Evolutionary conservation across 495 filamentous ascomycete species (phyloP).

Genomic region (Aspergillus egyptiacus): DNA sequence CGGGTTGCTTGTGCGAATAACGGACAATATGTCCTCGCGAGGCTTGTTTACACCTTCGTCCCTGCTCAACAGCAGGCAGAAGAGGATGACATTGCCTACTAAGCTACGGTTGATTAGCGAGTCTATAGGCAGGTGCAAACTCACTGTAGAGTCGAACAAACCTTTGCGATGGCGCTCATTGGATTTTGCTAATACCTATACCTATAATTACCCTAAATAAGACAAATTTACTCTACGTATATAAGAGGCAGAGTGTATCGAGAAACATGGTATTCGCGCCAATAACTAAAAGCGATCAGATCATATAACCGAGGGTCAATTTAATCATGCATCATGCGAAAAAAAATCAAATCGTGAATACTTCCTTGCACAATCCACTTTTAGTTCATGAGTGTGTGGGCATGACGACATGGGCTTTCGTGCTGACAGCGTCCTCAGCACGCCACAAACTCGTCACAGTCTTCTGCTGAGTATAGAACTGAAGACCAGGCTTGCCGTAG

Average conservation of each 20-base stretch:
- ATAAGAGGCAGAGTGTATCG: neutral
- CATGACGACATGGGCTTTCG: conserved; percentile 84
- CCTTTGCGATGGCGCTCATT: neutral
- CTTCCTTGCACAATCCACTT: neutral
- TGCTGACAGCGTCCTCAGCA: conserved; percentile 70
- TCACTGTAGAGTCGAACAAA: neutral
- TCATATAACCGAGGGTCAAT: conserved; percentile 7
- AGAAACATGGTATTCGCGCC: neutral
- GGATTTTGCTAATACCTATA: neutral
- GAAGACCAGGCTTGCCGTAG: conserved; percentile 85
- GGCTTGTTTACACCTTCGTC: conserved; percentile 68
- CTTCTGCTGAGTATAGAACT: conserved; percentile 96
- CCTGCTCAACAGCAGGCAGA: conserved; percentile 4
- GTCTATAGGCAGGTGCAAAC: neutral
- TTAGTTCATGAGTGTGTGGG: conserved; percentile 62
- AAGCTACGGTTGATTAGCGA: neutral
- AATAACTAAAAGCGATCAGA: neutral
- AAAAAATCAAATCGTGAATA: neutral
- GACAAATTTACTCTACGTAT: neutral
- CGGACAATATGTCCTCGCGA: conserved; percentile 51
- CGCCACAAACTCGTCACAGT: conserved; percentile 93
- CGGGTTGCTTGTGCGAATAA: conserved; percentile 61
- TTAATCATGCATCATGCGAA: neutral
- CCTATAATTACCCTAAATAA: neutral
- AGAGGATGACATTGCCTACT: conserved; percentile 4